Evolutionary conservation across 495 filamentous ascomycete species (phyloP), one percentile per base, ranked within the genome.

Genomic region (Chaetomium tenue): DNA sequence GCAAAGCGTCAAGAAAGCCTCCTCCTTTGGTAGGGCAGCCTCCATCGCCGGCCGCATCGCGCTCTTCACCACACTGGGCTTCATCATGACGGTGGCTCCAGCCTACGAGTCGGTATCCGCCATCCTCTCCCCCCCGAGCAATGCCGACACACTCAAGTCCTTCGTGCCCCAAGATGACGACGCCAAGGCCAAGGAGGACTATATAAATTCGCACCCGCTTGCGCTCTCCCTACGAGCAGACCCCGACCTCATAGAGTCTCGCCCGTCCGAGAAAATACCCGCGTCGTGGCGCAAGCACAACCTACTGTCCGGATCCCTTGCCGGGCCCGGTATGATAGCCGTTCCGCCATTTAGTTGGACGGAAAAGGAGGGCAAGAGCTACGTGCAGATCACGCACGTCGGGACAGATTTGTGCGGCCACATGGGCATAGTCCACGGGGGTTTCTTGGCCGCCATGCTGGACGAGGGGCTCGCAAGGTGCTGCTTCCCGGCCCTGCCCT

Each of bases 381-480:
- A 93, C 52, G 84, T 93, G 11, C 85, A 88, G 25, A 83, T 98
- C 20, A 83, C 86, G 57, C 94, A 93, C 72, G 81, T 97, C 1
- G 95, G 94, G 18, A 75, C 81, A 5, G 87, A 91, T 69, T 77
- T 98, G 47, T 98, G 91, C 72, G 94, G 94, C 5, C 93, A 98
- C 72, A 88, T 89, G 22, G 94, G 93, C 2, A 90, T 98, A 63
- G 81, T 98, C 2, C 94, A 98, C 71, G 94, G 94, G 9, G 94
- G 94, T 0, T 74, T 98, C 66, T 77, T 98, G 53, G 95, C 94
- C 16, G 98, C 95, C 15, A 79, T 98, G 70, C 77, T 98, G 52
- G 94, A 98, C 69, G 94, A 98, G 76, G 91, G 91, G 0, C 76
- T 98, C 39, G 94, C 90, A 62, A 82, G 92, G 48, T 97, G 92